These are phyloP conservation scores for Colletotrichum tofieldiae DNA, from an alignment of 2,329 filamentous ascomycete species.

Conservation along the genomic window DNA sequence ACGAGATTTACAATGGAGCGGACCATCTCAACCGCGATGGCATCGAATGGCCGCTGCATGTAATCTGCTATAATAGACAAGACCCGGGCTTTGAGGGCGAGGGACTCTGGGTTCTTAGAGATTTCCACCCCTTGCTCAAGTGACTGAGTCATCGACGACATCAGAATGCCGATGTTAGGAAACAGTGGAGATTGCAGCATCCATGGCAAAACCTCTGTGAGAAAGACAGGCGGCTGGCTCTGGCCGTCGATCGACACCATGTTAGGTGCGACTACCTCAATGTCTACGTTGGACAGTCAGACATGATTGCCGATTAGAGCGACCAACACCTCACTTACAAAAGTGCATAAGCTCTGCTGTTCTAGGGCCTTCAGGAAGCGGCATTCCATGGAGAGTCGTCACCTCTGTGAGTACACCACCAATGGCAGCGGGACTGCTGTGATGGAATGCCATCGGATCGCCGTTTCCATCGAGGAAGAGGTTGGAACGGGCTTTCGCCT, in stretches of 20 bases:
- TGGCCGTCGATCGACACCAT: constrained; percentile 51
- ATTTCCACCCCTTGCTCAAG: constrained; percentile 44
- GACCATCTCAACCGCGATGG: constrained; percentile 48
- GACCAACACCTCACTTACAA: constrained; percentile 44
- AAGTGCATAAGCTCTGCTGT: constrained; percentile 49
- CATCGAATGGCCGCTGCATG: constrained; percentile 43
- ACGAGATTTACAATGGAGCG: constrained; percentile 50
- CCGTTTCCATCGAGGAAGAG: constrained; percentile 45
- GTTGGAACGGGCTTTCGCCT: constrained; percentile 12
- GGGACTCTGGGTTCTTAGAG: constrained; percentile 47
- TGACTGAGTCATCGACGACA: constrained; percentile 50
- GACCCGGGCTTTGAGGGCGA: constrained; percentile 48
- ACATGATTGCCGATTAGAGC: background rate
- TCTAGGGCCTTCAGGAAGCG: constrained; percentile 45
- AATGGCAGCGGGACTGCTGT: constrained; percentile 42
- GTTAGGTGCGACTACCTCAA: constrained; percentile 49
- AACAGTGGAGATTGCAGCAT: constrained; percentile 52
- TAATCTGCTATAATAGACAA: constrained; percentile 49
- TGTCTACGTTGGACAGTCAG: constrained; percentile 41
- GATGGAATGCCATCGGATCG: constrained; percentile 44
- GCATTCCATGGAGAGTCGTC: constrained; percentile 57
- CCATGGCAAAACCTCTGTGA: constrained; percentile 48
- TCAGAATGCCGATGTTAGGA: constrained; percentile 50
- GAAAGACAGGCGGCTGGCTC: constrained; percentile 46
- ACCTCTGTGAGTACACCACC: constrained; percentile 45